A percentile compares a stretch with the other conserved stretches of the same genome.
Conservation (phyloP, 2,329 filamentous ascomycete genomes). For the Sordariomycetes sp. region DNA sequence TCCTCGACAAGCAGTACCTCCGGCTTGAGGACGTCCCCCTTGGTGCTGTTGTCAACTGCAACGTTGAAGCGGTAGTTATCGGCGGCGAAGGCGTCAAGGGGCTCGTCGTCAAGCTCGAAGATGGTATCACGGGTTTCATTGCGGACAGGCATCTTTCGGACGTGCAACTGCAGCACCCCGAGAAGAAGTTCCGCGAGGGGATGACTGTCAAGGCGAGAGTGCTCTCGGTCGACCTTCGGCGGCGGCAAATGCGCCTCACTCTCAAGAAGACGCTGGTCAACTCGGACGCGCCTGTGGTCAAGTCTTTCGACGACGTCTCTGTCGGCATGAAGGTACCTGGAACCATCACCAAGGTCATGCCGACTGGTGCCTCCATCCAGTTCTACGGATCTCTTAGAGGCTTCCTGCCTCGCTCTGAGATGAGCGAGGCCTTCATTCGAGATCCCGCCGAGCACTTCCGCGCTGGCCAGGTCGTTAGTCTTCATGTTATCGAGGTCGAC, state of each 20-base stretch:
- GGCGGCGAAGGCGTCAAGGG: slow-evolving; percentile 70
- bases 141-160: slow-evolving; percentile 84
- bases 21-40: slow-evolving; percentile 83
- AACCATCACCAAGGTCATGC: slow-evolving; percentile 72
- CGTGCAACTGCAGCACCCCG: slow-evolving; percentile 76
- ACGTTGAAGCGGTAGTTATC: slow-evolving; percentile 74
- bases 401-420: slow-evolving; percentile 87
- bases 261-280: slow-evolving; percentile 93
- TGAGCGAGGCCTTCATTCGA: slow-evolving; percentile 94
- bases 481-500: slow-evolving; percentile 77
- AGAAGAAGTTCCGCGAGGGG: slow-evolving; percentile 90
- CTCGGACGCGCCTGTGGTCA: slow-evolving; percentile 71
- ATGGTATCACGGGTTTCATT: slow-evolving; percentile 83
- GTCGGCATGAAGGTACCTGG: slow-evolving; percentile 73
- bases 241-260: slow-evolving; percentile 74
- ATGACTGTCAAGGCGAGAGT: slow-evolving; percentile 77
- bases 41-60: slow-evolving; percentile 70
- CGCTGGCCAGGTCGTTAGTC: slow-evolving; percentile 79
- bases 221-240: slow-evolving; percentile 65
- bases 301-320: slow-evolving; percentile 62
- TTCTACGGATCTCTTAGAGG: slow-evolving; percentile 80
- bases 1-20: slow-evolving; percentile 81
- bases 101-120: slow-evolving; percentile 71
- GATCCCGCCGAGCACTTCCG: slow-evolving; percentile 86
- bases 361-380: slow-evolving; percentile 76